Evolutionary conservation across 2,329 filamentous ascomycete genomes (phyloP), one percentile per base, ranked within the genome.

Genomic region (Paracoccidioides brasiliensis): DNA sequence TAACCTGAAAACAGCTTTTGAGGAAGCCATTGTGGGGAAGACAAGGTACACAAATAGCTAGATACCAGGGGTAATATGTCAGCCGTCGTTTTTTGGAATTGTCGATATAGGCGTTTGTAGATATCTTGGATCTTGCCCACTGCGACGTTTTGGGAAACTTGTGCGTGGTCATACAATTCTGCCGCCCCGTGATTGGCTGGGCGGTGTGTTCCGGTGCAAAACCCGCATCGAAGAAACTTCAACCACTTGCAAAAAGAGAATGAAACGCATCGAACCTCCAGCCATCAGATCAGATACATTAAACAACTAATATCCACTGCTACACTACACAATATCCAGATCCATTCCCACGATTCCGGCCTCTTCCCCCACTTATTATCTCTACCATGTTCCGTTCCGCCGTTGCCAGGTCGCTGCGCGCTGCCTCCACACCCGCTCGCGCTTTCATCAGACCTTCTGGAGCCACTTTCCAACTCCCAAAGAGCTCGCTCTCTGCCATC

Each of bases 371-470:
- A 51, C 50, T 54, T 59, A 56, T 50, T 51, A 58, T 42, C 52
- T 61, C 65, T 76, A 83, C 67, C 62, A 97, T 97, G 91, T 90
- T 96, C 80, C 88, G 91, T 77, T 83, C 87, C 74, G 84, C 87
- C 70, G 75, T 93, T 72, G 78, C 91, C 77, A 86, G 86, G 76
- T 85, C 87, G 69, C 82, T 86, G 72, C 78, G 82, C 69, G 74
- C 70, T 65, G 74, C 75, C 61, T 74, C 75, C 60, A 74, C 75
- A 62, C 68, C 70, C 57, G 72, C 77, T 64, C 75, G 77, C 66
- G 70, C 72, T 22, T 22, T 22, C 62, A 73, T 78, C 69, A 74
- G 77, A 70, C 69, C 73, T 63, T 71, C 73, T 71, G 73, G 79
- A 71, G 78, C 81, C 72, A 78, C 81, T 68, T 78, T 81, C 70